Percentiles rank a stretch among this genome's conserved stretches.
Conservation (phyloP, 2,329 filamentous ascomycete species). For the Sclerotinia sclerotiorum region DNA sequence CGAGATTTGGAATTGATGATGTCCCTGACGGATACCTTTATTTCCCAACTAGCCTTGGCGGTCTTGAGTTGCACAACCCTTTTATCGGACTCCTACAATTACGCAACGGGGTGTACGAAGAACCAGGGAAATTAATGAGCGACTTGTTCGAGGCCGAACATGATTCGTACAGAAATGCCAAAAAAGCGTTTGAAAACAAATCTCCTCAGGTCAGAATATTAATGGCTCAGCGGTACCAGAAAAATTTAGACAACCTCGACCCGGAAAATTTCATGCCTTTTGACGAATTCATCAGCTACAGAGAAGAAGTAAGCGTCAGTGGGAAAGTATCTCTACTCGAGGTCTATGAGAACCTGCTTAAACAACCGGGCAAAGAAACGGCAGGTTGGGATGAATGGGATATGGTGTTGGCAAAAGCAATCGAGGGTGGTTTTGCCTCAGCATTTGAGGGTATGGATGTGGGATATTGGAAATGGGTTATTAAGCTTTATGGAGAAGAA, state of each 20-base stretch:
- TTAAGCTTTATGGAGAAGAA: slow-evolving; percentile 43
- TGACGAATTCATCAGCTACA: slow-evolving; percentile 43
- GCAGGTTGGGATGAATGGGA: slow-evolving; percentile 34
- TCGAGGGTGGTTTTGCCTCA: slow-evolving; percentile 3
- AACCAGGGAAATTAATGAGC: slow-evolving; percentile 35
- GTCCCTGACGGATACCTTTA: slow-evolving; percentile 47
- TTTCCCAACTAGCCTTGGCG: slow-evolving; percentile 45
- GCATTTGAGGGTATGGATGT: slow-evolving; percentile 23
- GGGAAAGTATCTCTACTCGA: slow-evolving; percentile 34
- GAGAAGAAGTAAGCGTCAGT: slow-evolving; percentile 39
- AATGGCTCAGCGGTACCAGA: background rate
- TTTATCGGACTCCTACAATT: slow-evolving; percentile 42
- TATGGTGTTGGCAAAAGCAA: slow-evolving; percentile 12
- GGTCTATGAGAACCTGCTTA: slow-evolving; percentile 33
- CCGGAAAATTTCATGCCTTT: slow-evolving; percentile 42
- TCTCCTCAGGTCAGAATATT: background rate
- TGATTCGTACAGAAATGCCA: slow-evolving; percentile 41
- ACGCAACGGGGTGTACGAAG: slow-evolving; percentile 33
- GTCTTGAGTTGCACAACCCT: slow-evolving; percentile 45
- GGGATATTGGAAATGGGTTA: slow-evolving; percentile 45
- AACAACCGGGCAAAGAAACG: slow-evolving; percentile 35
- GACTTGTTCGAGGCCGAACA: slow-evolving; percentile 40
- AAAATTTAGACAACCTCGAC: background rate
- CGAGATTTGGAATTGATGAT: slow-evolving; percentile 48
- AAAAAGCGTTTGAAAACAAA: slow-evolving; percentile 40